These are phyloP conservation scores for Aspergillus pseudotamarii DNA, from an alignment of 2,329 filamentous ascomycete genomes.

Conservation along the genomic window DNA sequence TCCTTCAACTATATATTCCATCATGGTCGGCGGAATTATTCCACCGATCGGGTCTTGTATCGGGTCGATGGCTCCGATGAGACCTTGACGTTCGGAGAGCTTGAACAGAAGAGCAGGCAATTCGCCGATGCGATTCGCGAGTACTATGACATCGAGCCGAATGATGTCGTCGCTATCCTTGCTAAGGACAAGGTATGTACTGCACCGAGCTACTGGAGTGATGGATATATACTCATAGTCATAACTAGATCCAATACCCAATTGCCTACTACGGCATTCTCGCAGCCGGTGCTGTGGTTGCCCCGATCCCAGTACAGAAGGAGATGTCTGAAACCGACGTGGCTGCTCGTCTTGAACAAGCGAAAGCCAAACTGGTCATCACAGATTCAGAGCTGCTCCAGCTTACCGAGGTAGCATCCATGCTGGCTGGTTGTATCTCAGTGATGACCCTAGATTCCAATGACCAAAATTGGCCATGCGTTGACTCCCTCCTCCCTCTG, in stretches of 20 bases:
- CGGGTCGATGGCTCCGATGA: constrained; percentile 12
- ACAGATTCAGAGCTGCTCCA: constrained; percentile 18
- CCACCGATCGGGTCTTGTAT: constrained; percentile 12
- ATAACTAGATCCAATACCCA: constrained; percentile 26
- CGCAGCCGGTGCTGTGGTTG: constrained; percentile 27
- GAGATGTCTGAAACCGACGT: constrained; percentile 24
- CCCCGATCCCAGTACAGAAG: constrained; percentile 26
- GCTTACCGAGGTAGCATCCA: constrained; percentile 18
- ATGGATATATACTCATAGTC: not conserved
- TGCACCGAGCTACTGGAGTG: no score
- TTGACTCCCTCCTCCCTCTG: not conserved
- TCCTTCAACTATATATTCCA: constrained; percentile 19
- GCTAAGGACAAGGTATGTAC: constrained; percentile 2
- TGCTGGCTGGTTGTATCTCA: constrained; percentile 11
- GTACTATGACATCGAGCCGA: constrained; percentile 8
- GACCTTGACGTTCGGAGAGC: constrained; percentile 11
- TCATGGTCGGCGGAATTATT: constrained; percentile 10
- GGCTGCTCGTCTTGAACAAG: constrained; percentile 24
- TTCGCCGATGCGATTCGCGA: constrained; percentile 11
- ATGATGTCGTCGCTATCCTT: constrained; percentile 16
- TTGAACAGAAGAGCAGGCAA: constrained; percentile 13
- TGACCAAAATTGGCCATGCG: not conserved
- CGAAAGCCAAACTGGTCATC: constrained; percentile 26
- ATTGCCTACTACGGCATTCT: constrained; percentile 26
- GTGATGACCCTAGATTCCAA: constrained; percentile 11